Conservation (phyloP, 23 red algal genomes). For the Cyanidiococcus yangmingshanensis region DNA sequence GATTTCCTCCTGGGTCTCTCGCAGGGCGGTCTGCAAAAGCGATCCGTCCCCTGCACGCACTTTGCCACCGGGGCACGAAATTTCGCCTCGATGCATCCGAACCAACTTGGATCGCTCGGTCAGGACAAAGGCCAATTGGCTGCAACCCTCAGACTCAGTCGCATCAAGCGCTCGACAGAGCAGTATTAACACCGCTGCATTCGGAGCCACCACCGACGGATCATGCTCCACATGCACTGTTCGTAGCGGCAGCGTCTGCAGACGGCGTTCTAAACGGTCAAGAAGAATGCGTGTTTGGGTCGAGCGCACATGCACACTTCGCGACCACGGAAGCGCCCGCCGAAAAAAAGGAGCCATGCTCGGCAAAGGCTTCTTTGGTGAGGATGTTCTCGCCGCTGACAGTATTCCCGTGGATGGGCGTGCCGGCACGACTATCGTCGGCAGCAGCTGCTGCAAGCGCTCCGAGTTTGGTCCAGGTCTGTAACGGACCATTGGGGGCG, state of each 20-base stretch:
- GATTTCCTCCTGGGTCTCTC: slow-evolving; percentile 31
- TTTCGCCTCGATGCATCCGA: slow-evolving; percentile 18
- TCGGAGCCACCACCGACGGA: slow-evolving; percentile 12
- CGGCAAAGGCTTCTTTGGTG: not conserved
- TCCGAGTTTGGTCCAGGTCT: not conserved
- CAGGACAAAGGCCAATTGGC: not conserved
- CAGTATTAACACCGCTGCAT: not conserved
- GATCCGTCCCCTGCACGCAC: not conserved
- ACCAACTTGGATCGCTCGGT: not conserved
- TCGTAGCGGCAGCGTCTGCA: slow-evolving; percentile 4
- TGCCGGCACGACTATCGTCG: not conserved
- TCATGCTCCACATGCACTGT: not conserved
- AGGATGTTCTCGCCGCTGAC: not conserved
- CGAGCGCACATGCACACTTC: not conserved
- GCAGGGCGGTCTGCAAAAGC: slow-evolving; percentile 22
- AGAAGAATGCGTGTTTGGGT: not conserved
- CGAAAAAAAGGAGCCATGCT: not conserved
- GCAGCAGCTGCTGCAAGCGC: not conserved
- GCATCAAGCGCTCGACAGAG: slow-evolving; percentile 1
- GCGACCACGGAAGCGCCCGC: not conserved
- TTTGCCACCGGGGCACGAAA: slow-evolving; percentile 27
- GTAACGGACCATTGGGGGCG: not conserved
- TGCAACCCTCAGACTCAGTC: not conserved
- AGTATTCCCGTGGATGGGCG: not conserved
- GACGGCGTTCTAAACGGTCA: not conserved